Evolutionary conservation across 306 rosid genomes (phyloP).

Genomic region (Inga leiocalycina): DNA sequence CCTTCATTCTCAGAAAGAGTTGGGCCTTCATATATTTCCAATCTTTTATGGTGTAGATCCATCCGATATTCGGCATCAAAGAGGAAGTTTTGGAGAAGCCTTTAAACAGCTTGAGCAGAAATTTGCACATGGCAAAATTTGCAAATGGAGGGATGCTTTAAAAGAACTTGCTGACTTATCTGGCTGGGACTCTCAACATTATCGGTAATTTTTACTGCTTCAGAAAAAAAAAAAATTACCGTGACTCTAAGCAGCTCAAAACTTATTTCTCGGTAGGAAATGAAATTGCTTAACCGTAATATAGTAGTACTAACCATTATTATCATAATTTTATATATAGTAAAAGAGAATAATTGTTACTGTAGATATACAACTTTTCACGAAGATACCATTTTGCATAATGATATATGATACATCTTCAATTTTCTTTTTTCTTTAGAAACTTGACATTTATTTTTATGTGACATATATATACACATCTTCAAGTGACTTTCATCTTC

Average conservation of each 20-base stretch:
- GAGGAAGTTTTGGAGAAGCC: conserved; percentile 5
- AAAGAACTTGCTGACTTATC: not conserved
- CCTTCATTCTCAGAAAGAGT: not conserved
- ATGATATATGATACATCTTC: no score
- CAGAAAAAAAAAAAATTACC: not conserved
- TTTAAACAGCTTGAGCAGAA: conserved; percentile 25
- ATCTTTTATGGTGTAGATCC: conserved; percentile 32
- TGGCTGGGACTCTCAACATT: not conserved
- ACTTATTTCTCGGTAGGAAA: no score
- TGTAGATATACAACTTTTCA: no score
- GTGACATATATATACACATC: no score
- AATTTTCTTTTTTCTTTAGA: no score
- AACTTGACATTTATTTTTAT: no score
- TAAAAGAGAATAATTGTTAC: no score
- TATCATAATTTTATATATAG: no score
- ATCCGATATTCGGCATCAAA: conserved; percentile 16
- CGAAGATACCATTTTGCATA: no score
- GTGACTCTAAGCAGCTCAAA: not conserved
- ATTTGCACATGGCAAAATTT: not conserved
- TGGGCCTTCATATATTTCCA: conserved; percentile 15
- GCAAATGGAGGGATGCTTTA: not conserved
- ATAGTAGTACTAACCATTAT: no score
- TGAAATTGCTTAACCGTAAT: no score
- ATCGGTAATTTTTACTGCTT: not conserved
- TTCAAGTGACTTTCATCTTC: no score